Percentiles rank a stretch among this genome's conserved stretches.
phyloP scores from a whole-genome alignment of 108 stramenopile genomes.

The Parietichytrium sp. region DNA sequence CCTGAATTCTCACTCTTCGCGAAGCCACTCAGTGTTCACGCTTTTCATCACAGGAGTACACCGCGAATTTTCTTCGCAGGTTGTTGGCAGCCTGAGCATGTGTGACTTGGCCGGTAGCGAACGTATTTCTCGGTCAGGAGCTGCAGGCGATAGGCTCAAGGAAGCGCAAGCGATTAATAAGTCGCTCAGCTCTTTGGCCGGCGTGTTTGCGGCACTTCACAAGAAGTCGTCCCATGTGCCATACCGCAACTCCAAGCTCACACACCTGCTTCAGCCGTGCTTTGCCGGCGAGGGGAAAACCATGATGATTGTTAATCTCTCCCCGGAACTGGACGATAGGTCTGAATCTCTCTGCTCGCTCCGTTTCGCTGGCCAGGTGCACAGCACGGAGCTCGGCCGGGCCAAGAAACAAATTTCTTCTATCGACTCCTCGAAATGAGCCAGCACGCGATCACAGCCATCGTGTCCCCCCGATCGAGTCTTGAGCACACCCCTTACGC shows the following conservation, averaged over 20 bases:
- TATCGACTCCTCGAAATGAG: too few relatives aligned
- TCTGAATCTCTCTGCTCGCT: slow-evolving; percentile 84
- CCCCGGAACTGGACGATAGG: slow-evolving; percentile 76
- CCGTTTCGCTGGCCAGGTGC: slow-evolving; percentile 75
- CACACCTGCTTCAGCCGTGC: slow-evolving; percentile 86
- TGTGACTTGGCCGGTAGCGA: slow-evolving; percentile 98
- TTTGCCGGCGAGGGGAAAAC: slow-evolving; percentile 91
- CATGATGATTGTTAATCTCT: slow-evolving; percentile 90
- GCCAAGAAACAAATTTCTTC: slow-evolving; percentile 49
- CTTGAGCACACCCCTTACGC: too few relatives aligned
- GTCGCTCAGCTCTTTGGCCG: slow-evolving; percentile 91
- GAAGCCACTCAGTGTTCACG: slow-evolving; percentile 97
- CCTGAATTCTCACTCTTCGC: slow-evolving; percentile 95
- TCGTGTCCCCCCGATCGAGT: too few relatives aligned
- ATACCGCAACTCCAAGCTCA: slow-evolving; percentile 89
- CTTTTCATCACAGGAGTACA: slow-evolving; percentile 88
- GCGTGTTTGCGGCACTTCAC: slow-evolving; percentile 89
- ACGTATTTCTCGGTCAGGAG: slow-evolving; percentile 86
- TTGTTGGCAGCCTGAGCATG: slow-evolving; percentile 90
- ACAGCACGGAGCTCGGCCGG: slow-evolving; percentile 63
- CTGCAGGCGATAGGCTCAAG: slow-evolving; percentile 76
- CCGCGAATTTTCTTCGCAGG: slow-evolving; percentile 75
- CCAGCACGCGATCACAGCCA: too few relatives aligned
- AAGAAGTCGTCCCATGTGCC: slow-evolving; percentile 84
- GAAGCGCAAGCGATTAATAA: slow-evolving; percentile 98